Evolutionary conservation across 1,139 yeast species (phyloP).

Genomic region (Hyphopichia burtonii): DNA sequence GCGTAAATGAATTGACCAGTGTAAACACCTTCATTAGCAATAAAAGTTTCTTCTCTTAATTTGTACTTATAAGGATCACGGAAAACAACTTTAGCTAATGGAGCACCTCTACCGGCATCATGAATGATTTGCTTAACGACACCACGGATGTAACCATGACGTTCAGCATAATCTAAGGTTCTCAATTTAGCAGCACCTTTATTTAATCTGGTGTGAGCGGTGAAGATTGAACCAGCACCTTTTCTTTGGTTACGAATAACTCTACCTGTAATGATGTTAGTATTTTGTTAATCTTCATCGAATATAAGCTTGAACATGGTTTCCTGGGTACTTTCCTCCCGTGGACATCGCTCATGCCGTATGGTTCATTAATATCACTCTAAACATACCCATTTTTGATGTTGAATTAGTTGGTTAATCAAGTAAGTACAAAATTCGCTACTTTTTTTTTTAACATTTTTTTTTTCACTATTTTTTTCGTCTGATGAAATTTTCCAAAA

Average conservation of each 20-base stretch:
- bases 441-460: background rate
- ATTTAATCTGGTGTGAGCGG: conserved; percentile 96
- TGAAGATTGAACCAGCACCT: conserved; percentile 97
- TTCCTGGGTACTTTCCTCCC: too few relatives aligned
- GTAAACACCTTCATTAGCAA: conserved; percentile 97
- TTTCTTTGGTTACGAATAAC: conserved; percentile 98
- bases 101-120: conserved; percentile 98
- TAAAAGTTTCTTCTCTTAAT: conserved; percentile 89
- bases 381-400: conserved; percentile 10
- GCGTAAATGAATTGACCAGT: conserved; percentile 99
- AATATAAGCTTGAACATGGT: too few relatives aligned
- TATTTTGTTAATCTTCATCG: conserved; percentile 2
- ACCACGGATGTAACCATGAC: conserved; percentile 96
- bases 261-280: conserved; percentile 62
- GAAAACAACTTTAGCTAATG: conserved; percentile 92
- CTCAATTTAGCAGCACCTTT: conserved; percentile 98
- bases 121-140: conserved; percentile 91
- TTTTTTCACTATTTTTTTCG: background rate
- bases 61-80: conserved; percentile 95
- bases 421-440: background rate
- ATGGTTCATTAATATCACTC: background rate
- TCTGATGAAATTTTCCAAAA: background rate
- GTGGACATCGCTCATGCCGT: too few relatives aligned
- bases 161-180: conserved; percentile 92
- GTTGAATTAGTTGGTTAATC: conserved; percentile 7